Base-by-base conservation (phyloP, 2,329 filamentous ascomycete species). In the Beauveria australis region DNA sequence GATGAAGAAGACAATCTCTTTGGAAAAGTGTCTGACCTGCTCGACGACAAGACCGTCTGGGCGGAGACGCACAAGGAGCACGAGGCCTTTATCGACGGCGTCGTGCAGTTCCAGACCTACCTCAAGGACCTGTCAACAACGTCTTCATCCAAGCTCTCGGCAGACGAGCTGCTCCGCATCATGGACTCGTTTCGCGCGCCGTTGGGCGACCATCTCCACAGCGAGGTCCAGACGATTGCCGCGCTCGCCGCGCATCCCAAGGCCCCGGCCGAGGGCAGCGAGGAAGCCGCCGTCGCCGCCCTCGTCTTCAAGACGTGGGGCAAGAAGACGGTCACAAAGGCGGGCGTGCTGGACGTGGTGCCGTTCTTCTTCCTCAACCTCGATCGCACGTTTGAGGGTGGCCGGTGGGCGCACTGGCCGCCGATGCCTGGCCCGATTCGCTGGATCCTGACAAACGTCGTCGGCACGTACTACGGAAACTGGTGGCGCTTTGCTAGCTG, bases 401-500 rank as follows among this genome's bases (percentile, higher is more conserved):
- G 83, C 26, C 69, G 78, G 67, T 87, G 85, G 83, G 76, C 75
- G 14, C 78, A 79, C 65, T 88, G 85, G 84, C 85, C 85, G 49
- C 83, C 85, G 0, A 87, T 88, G 75, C 84, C 85, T 1, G 76
- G 75, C 5, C 79, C 81, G 3, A 77, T 87, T 62, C 77, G 79
- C 60, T 88, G 83, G 83, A 79, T 79, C 0, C 66, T 88, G 63
- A 76, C 81, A 41, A 86, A 86, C 66, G 70, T 87, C 48, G 82
- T 76, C 1, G 84, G 83, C 2, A 76, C 80, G 41, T 81, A 78
- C 71, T 77, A 86, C 65, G 78, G 77, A 41, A 74, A 77, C 3
- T 81, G 80, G 78, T 88, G 85, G 85, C 84, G 79, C 73, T 89
- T 87, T 74, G 77, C 83, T 37, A 87, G 84, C 66, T 88, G 85